Base-by-base conservation (phyloP, 345 rosid genomes). In the Rhodamnia rubescens region DNA sequence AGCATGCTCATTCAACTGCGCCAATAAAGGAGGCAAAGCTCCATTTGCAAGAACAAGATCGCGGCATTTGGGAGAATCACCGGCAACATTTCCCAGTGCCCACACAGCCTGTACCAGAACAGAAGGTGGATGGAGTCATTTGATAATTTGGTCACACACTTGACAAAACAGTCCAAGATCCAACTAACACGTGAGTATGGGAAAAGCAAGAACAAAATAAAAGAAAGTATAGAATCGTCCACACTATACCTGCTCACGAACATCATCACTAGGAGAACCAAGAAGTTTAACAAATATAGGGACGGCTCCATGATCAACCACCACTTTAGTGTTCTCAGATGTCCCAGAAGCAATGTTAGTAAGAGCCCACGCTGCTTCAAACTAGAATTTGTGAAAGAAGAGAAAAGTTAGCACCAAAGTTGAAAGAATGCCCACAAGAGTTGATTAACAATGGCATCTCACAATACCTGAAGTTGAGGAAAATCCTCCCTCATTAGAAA, bases 21-120 rank as follows among this genome's bases (percentile, higher is more conserved):
- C 86, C 85, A 95, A 86, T 64, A 95, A 88, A 85, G 98, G 95
- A 59, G 87, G 87, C 92, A 95, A 86, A 83, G 95, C 98, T 82
- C 92, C 93, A 56, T 86, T 57, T 64, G 89, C 91, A 85, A 95
- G 92, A 80, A 95, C 95, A 74, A 93, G 91, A 88, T 95, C 98
- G 78, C 98, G 95, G 82, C 95, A 95, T 74, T 88, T 91, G 61
- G 98, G 94, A 85, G 98, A 93, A 89, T 95, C 98, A 75, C 98
- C 98, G 82, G 98, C 98, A 88, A 95, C 92, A 88, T 95, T 95
- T 78, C 98, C 98, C 88, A 95, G 84, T 51, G 98, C 98, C 98
- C 96, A 95, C 42, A 95, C 98, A 87, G 96, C 95, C 98, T 95
- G 86, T 53, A 59, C 22, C 49, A 22, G 8, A 55, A 61, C 59